Base-by-base conservation (phyloP, 2,329 filamentous ascomycete species). In the Taxawa tesnikishii region DNA sequence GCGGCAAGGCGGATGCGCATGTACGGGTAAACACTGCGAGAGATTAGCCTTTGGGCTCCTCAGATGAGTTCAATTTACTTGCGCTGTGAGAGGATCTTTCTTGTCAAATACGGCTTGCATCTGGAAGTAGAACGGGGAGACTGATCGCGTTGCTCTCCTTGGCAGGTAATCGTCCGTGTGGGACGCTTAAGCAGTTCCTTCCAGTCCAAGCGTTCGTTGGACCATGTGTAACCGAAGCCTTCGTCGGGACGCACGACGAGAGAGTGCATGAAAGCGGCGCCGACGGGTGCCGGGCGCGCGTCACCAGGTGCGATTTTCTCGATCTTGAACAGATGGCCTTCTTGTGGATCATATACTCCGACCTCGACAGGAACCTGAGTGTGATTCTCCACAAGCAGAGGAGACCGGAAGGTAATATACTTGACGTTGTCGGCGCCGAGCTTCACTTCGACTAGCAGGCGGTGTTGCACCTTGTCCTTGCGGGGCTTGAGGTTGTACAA, bases 201-300 rank as follows among this genome's bases (percentile, higher is more conserved):
- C 90, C 90, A 98, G 68, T 84, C 90, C 7, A 98, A 59, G 25
- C 76, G 74, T 50, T 96, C 85, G 29, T 75, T 79, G 3, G 85
- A 94, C 90, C 90, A 98, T 37, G 82, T 75, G 52, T 94, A 98
- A 1, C 90, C 90, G 48, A 98, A 98, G 4, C 90, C 90, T 47
- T 90, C 84, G 51, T 96, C 90, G 2, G 90, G 90, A 19, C 90
- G 75, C 26, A 98, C 67, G 6, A 98, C 70, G 6, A 94, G 65
- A 1, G 79, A 84, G 59, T 96, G 92, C 59, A 92, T 72, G 51
- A 79, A 96, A 1, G 82, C 85, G 2, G 88, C 85, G 10, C 90
- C 92, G 5, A 98, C 85, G 1, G 90, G 90, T 8, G 85, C 83
- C 6, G 90, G 88, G 12, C 85, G 73, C 32, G 79, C 79, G 52